A percentile compares a stretch with the other conserved stretches of the same genome.
phyloP scores from a whole-genome alignment of 2,329 filamentous ascomycete genomes.

The Penicillium sclerotigenum region DNA sequence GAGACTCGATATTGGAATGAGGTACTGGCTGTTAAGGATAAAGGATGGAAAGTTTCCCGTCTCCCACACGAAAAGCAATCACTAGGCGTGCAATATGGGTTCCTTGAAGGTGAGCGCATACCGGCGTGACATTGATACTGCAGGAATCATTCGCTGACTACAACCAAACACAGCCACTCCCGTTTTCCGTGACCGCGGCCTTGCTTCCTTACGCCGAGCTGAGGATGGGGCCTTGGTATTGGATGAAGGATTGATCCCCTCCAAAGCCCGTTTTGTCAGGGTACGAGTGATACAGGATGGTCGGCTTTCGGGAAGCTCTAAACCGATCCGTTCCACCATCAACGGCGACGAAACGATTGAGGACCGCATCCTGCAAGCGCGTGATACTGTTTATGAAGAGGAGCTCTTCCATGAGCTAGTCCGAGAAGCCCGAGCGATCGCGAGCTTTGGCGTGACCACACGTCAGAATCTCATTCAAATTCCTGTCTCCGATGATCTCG shows the following conservation, averaged over 20 bases:
- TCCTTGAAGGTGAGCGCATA: constrained; percentile 62
- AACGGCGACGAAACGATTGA: constrained; percentile 31
- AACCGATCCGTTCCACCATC: constrained; percentile 16
- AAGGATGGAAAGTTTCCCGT: constrained; percentile 81
- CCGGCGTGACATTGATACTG: not conserved
- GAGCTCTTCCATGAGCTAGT: constrained; percentile 90
- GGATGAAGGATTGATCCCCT: constrained; percentile 57
- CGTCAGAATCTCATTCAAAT: constrained; percentile 58
- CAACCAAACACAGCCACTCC: constrained; percentile 45
- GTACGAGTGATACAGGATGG: constrained; percentile 63
- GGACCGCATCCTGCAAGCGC: constrained; percentile 40
- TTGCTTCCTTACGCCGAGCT: constrained; percentile 73
- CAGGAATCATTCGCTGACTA: constrained; percentile 28
- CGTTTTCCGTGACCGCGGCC: constrained; percentile 65
- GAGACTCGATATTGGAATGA: constrained; percentile 90
- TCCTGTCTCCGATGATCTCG: constrained; percentile 52
- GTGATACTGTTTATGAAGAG: constrained; percentile 55
- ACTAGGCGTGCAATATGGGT: constrained; percentile 84
- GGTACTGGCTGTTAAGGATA: constrained; percentile 73
- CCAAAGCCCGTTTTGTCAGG: constrained; percentile 59
- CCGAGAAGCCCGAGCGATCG: constrained; percentile 71
- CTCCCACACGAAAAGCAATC: constrained; percentile 70
- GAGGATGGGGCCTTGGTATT: constrained; percentile 72
- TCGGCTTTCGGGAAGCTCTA: constrained; percentile 56
- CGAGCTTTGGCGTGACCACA: constrained; percentile 66